Conservation (phyloP, 2,329 filamentous ascomycete species). For the Tolypocladium cylindrosporum region DNA sequence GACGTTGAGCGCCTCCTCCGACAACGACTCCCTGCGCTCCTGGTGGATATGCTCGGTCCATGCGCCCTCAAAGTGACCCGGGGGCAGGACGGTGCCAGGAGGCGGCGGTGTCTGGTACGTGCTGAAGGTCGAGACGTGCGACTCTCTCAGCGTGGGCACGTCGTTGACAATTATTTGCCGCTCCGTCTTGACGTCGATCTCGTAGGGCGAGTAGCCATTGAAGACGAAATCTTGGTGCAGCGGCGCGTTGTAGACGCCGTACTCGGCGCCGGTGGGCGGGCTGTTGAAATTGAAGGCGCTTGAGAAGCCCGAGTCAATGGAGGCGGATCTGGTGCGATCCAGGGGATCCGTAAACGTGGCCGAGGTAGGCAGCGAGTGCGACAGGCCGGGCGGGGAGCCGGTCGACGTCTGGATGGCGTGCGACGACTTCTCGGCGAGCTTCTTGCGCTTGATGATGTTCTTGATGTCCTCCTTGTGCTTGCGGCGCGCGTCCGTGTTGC, state of each 20-base stretch:
- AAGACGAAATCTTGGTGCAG: slow-evolving; percentile 54
- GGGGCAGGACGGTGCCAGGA: slow-evolving; percentile 54
- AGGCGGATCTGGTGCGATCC: slow-evolving; percentile 63
- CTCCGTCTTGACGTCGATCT: slow-evolving; percentile 94
- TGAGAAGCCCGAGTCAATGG: slow-evolving; percentile 71
- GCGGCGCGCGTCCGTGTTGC: slow-evolving; percentile 76
- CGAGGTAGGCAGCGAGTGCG: slow-evolving; percentile 72
- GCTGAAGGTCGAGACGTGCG: slow-evolving; percentile 84
- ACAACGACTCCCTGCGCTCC: slow-evolving; percentile 51
- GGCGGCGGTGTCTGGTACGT: slow-evolving; percentile 76
- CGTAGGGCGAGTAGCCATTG: slow-evolving; percentile 63
- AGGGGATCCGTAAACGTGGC: slow-evolving; percentile 69
- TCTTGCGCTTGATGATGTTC: slow-evolving; percentile 93
- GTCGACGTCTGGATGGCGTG: slow-evolving; percentile 44
- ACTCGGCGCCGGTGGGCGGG: slow-evolving; percentile 42
- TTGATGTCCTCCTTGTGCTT: slow-evolving; percentile 94
- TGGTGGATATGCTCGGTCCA: slow-evolving; percentile 33
- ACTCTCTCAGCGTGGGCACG: slow-evolving; percentile 74
- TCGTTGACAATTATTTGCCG: slow-evolving; percentile 90
- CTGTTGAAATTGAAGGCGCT: slow-evolving; percentile 65
- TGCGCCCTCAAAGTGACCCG: slow-evolving; percentile 54
- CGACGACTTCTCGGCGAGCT: slow-evolving; percentile 77
- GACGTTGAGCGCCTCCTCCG: slow-evolving; percentile 57
- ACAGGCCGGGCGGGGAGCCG: slow-evolving; percentile 65
- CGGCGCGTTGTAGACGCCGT: slow-evolving; percentile 52